Evolutionary conservation across 2,329 filamentous ascomycete genomes (phyloP).

Genomic region (Fusarium clavum): DNA sequence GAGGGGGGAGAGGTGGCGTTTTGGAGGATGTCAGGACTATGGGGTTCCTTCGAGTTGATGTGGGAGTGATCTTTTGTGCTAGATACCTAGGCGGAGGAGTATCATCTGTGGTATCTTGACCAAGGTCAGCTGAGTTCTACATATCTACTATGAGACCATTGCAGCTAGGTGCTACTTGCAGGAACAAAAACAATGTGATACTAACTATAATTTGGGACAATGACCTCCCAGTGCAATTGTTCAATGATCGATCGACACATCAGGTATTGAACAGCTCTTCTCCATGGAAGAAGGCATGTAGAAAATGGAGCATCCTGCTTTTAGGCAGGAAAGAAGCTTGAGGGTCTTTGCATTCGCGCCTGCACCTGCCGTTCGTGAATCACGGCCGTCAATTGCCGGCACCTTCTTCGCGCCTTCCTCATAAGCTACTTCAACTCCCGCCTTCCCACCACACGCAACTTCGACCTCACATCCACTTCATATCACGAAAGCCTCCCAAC

Average conservation of each 20-base stretch:
- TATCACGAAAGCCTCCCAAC: not conserved
- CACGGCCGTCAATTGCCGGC: not conserved
- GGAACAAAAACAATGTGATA: too few relatives aligned
- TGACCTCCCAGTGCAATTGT: too few relatives aligned
- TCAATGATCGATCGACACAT: too few relatives aligned
- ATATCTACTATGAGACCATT: too few relatives aligned
- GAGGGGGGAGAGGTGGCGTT: not conserved
- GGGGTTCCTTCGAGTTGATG: not conserved
- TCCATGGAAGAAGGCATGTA: not conserved
- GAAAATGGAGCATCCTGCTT: not conserved
- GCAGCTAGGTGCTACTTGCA: too few relatives aligned
- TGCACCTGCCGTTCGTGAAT: not conserved
- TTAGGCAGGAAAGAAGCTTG: not conserved
- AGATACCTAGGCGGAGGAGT: too few relatives aligned
- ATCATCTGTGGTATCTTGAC: not conserved
- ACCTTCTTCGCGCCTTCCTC: not conserved
- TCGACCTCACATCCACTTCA: not conserved
- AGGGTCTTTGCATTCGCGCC: not conserved
- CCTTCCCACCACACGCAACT: too few relatives aligned
- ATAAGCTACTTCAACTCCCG: not conserved
- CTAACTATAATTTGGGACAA: too few relatives aligned
- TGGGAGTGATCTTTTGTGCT: not conserved
- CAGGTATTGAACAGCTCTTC: too few relatives aligned
- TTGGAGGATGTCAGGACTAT: constrained; percentile 21
- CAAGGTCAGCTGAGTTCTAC: not conserved